These are phyloP conservation scores for Brasenia schreberi DNA, from an alignment of 164 flowering plant genomes.

Conservation along the genomic window DNA sequence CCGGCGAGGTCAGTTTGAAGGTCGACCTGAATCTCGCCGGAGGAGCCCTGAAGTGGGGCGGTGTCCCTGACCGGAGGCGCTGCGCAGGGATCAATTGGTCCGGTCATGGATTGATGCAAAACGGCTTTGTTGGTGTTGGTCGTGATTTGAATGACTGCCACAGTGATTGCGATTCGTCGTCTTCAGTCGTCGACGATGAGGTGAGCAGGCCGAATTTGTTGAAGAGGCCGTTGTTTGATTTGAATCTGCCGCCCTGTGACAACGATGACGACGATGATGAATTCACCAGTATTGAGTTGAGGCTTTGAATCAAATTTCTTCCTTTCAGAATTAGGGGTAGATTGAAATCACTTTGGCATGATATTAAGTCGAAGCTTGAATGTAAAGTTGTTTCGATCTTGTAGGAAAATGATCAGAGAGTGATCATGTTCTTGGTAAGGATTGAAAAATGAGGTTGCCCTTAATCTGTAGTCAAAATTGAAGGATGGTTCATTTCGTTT, in stretches of 20 bases:
- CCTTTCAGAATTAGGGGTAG: neutral
- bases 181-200: constrained; percentile 51
- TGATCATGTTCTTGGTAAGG: neutral
- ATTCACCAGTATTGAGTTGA: constrained; percentile 30
- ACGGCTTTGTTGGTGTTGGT: constrained; percentile 2
- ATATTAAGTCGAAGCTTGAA: neutral
- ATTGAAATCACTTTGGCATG: neutral
- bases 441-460: neutral
- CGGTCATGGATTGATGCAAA: neutral
- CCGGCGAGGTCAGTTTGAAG: neutral
- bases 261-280: constrained; percentile 19
- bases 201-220: constrained; percentile 22
- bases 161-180: constrained; percentile 83
- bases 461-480: neutral
- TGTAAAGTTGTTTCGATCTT: neutral
- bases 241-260: constrained; percentile 20
- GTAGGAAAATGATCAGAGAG: neutral
- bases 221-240: constrained; percentile 43
- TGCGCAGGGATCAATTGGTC: neutral
- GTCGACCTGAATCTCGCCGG: neutral
- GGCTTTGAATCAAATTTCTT: constrained; percentile 26
- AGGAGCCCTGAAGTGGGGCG: neutral
- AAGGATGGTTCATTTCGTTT: no score
- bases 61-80: neutral
- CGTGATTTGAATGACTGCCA: constrained; percentile 36